Conservation (phyloP, 2,329 filamentous ascomycete genomes). For the Diaporthe vaccinii region DNA sequence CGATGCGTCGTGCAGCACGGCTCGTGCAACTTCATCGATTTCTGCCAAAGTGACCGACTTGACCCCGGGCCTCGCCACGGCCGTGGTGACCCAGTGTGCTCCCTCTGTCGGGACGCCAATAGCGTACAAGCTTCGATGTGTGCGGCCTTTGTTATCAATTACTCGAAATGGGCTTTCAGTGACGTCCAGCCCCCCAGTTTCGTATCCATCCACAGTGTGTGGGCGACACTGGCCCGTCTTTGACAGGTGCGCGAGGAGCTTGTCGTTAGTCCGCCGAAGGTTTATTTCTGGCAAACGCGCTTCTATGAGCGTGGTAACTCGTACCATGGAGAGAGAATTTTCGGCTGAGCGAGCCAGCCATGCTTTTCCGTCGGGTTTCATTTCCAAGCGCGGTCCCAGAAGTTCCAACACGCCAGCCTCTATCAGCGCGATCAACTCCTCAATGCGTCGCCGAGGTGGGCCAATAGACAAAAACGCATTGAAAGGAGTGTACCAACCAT, state of each 20-base stretch:
- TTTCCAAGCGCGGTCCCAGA: background rate
- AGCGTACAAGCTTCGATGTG: background rate
- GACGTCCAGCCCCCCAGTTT: slow-evolving; percentile 9
- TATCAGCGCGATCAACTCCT: slow-evolving; percentile 15
- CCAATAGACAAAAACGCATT: slow-evolving; percentile 6
- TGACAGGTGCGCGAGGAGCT: background rate
- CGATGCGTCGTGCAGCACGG: background rate
- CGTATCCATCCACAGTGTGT: background rate
- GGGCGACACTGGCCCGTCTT: slow-evolving; percentile 10
- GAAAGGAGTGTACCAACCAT: slow-evolving; percentile 19
- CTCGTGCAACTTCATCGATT: slow-evolving; percentile 8
- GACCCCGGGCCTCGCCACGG: slow-evolving; percentile 6
- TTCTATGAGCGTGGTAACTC: slow-evolving; percentile 5
- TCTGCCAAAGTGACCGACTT: slow-evolving; percentile 15
- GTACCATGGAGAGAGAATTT: background rate
- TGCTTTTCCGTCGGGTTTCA: background rate
- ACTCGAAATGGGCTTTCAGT: background rate
- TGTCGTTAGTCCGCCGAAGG: background rate
- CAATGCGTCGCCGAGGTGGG: slow-evolving; percentile 8
- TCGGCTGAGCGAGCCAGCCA: slow-evolving; percentile 5
- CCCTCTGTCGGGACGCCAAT: slow-evolving; percentile 14
- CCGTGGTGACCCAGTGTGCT: slow-evolving; percentile 6
- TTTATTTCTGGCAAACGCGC: slow-evolving; percentile 1
- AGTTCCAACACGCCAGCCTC: background rate
- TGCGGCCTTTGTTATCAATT: background rate